Percentiles rank a stretch among this genome's conserved stretches.
Conservation (phyloP, 208 protist genomes). For the Acanthamoeba lenticulata region DNA sequence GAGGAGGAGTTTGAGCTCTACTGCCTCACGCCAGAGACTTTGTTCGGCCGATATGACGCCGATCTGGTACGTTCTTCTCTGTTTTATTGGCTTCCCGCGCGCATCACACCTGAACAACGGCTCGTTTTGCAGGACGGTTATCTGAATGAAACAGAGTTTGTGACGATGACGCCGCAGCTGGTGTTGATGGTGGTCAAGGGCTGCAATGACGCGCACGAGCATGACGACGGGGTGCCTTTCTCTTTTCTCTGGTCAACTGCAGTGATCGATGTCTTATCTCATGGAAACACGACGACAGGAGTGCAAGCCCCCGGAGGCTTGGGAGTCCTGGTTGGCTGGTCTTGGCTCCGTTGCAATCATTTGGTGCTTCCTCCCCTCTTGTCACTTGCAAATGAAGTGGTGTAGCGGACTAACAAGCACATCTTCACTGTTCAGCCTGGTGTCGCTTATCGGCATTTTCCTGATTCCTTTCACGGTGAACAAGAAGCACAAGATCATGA, state of each 20-base stretch:
- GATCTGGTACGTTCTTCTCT: not conserved
- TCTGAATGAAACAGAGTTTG: not conserved
- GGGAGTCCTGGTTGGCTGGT: constrained; percentile 1
- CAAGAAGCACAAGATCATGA: constrained; percentile 3
- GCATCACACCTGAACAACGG: not conserved
- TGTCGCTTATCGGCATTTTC: not conserved
- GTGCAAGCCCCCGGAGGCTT: not conserved
- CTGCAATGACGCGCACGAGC: not conserved
- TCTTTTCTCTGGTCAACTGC: not conserved
- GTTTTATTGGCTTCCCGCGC: not conserved
- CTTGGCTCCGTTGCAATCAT: constrained; percentile 9
- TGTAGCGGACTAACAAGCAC: no score
- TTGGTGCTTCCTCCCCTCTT: not conserved
- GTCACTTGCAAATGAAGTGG: no score
- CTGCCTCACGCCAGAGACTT: not conserved
- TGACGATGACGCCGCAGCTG: not conserved
- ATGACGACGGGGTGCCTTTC: not conserved
- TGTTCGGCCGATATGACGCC: not conserved
- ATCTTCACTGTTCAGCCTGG: not conserved
- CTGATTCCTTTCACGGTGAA: not conserved
- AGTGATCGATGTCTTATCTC: not conserved
- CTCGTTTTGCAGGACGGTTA: not conserved
- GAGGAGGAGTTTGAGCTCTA: not conserved
- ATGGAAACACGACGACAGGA: not conserved
- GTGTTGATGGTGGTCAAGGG: constrained; percentile 6